Base-by-base conservation (phyloP, 345 rosid species). In the Arabidopsis suecica region DNA sequence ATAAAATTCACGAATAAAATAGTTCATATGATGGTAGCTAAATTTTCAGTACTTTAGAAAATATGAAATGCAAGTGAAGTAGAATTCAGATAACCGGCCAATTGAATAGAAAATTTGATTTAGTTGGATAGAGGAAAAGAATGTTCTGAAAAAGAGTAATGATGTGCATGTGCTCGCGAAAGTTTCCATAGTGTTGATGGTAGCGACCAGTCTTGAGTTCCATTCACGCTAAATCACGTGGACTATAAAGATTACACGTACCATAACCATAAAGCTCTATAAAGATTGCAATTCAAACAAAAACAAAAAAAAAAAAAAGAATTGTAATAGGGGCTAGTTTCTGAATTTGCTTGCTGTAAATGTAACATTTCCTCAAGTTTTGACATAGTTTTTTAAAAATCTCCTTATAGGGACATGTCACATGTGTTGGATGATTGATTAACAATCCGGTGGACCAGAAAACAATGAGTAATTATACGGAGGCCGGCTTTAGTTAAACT, bases 371-470 rank as follows among this genome's bases (percentile, higher is more conserved):
- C 18, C 18, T 16, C 18, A 16, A 16, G 18, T 16, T 16, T 16
- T 16, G 18, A 16, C 18, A 16, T 16, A 16, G 18, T 16, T 16
- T 16, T 16, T 16, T 0, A 16, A 16, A 16, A 16, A 28, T 2
- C 32, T 28, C 32, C 32, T 28, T 28, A 4, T 28, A 75, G 18
- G 18, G 61, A 75, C 80, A 76, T 76, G 75, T 69, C 71, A 76
- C 75, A 76, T 76, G 80, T 54, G 80, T 54, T 16, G 6, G 42
- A 77, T 71, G 61, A 77, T 55, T 71, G 76, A 63, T 71, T 38
- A 34, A 36, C 67, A 48, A 48, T 65, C 33, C 47, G 22, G 72
- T 64, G 76, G 72, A 77, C 76, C 54, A 77, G 11, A 61, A 65
- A 55, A 49, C 9, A 65, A 48, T 49, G 65, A 30, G 68, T 49